These are phyloP conservation scores for Papiliotrema flavescens DNA, from an alignment of 1,284 basidiomycete genomes.

Conservation along the genomic window DNA sequence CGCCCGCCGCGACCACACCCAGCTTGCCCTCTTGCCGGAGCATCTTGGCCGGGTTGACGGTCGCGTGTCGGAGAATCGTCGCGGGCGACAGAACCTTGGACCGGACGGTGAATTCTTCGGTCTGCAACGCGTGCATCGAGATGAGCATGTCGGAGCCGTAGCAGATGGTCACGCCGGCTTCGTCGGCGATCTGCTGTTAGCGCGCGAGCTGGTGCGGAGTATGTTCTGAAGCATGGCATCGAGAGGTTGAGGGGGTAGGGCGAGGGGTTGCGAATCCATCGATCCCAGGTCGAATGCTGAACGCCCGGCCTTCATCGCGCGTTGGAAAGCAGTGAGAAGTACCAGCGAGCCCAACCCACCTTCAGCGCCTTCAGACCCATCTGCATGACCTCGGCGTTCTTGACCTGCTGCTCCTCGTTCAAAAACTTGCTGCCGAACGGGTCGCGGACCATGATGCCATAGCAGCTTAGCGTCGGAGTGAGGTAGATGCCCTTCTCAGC, in stretches of 20 bases:
- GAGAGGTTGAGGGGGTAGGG: too few relatives aligned
- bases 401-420: conserved; percentile 47
- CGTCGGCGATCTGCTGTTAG: conserved; percentile 19
- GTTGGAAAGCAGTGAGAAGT: too few relatives aligned
- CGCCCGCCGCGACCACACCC: conserved; percentile 47
- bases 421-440: conserved; percentile 54
- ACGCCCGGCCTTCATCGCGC: too few relatives aligned
- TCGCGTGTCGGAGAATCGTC: conserved; percentile 52
- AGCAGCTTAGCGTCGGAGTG: conserved; percentile 53
- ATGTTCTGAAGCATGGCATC: neutral
- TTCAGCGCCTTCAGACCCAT: conserved; percentile 27
- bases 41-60: conserved; percentile 52
- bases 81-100: conserved; percentile 46
- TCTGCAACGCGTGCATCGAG: conserved; percentile 29
- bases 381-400: conserved; percentile 52
- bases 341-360: too few relatives aligned
- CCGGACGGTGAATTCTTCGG: conserved; percentile 50
- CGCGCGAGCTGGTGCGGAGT: conserved; percentile 34
- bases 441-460: conserved; percentile 52
- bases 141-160: conserved; percentile 48
- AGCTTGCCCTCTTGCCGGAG: conserved; percentile 46
- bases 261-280: too few relatives aligned
- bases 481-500: conserved; percentile 49
- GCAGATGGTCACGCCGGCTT: conserved; percentile 30
- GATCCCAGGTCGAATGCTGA: too few relatives aligned